phyloP scores from a whole-genome alignment of 2,329 filamentous ascomycete species.

The Pezicula radicicola region DNA sequence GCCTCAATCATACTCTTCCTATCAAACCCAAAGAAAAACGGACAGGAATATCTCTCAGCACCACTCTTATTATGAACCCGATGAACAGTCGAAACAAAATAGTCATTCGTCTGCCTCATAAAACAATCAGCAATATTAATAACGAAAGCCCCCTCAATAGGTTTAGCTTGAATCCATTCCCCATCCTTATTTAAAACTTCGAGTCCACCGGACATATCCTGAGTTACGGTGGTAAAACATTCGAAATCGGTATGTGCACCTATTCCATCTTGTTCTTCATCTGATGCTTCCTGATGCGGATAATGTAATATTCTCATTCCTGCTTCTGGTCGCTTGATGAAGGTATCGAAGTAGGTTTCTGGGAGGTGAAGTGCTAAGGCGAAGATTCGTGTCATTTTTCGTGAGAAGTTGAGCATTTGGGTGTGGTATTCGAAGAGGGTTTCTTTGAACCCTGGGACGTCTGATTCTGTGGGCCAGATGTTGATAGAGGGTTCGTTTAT shows the following conservation, averaged over 20 bases:
- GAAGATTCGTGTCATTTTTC: slow-evolving; percentile 46
- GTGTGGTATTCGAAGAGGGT: slow-evolving; percentile 33
- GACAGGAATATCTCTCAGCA: not conserved
- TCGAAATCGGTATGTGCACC: slow-evolving; percentile 41
- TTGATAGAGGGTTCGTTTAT: slow-evolving; percentile 2
- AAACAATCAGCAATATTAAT: slow-evolving; percentile 4
- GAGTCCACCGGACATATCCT: slow-evolving; percentile 40
- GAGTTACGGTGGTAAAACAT: slow-evolving; percentile 42
- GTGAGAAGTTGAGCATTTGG: slow-evolving; percentile 32
- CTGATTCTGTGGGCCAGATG: slow-evolving; percentile 25
- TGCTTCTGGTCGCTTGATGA: slow-evolving; percentile 44
- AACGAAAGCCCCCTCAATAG: not conserved
- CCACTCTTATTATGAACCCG: slow-evolving; percentile 3
- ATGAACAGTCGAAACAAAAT: slow-evolving; percentile 8
- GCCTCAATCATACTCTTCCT: slow-evolving; percentile 18
- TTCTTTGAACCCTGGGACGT: slow-evolving; percentile 34
- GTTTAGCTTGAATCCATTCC: not conserved
- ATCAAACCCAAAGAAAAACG: slow-evolving; percentile 1
- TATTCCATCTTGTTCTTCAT: slow-evolving; percentile 25
- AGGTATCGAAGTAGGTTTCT: slow-evolving; percentile 44
- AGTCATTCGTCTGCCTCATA: slow-evolving; percentile 3
- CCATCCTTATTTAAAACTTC: slow-evolving; percentile 29
- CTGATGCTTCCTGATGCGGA: slow-evolving; percentile 13
- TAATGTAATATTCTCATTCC: slow-evolving; percentile 32
- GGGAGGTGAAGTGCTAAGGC: slow-evolving; percentile 48